phyloP scores from a whole-genome alignment of 495 filamentous ascomycete genomes.

The Aspergillus funiculosus region DNA sequence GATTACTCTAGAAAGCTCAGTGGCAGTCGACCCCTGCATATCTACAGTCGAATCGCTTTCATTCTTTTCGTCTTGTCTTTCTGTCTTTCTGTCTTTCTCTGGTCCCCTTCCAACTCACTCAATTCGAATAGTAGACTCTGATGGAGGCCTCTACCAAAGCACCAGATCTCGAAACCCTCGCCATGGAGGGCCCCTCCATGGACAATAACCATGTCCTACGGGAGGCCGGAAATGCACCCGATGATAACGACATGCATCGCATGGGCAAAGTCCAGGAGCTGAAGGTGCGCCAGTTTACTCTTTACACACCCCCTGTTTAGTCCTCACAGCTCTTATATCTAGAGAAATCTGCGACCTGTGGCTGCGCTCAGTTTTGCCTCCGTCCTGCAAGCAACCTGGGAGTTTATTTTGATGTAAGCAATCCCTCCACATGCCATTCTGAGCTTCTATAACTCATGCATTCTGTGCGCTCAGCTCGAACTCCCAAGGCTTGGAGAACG shows the following conservation, averaged over 20 bases:
- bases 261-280: slow-evolving; percentile 38
- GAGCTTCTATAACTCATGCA: background rate
- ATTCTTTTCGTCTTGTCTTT: background rate
- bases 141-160: slow-evolving; percentile 1
- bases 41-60: too few species aligned
- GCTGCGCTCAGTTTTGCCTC: slow-evolving; percentile 45
- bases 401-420: slow-evolving; percentile 33
- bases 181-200: slow-evolving; percentile 2
- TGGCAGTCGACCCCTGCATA: too few species aligned
- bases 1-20: too few species aligned
- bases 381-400: slow-evolving; percentile 46
- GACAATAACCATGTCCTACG: background rate
- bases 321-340: background rate
- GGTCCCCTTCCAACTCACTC: background rate
- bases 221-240: slow-evolving; percentile 7
- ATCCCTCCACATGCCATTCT: background rate
- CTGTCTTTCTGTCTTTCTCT: background rate
- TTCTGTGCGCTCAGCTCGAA: slow-evolving; percentile 6
- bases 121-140: background rate
- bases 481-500: slow-evolving; percentile 14
- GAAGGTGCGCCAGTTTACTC: slow-evolving; percentile 23
- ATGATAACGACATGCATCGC: slow-evolving; percentile 37
- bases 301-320: slow-evolving; percentile 3
- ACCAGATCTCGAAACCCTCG: background rate
- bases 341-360: slow-evolving; percentile 43